Percentiles rank a stretch among this genome's conserved stretches.
These are phyloP conservation scores for Boletus semigastroideus DNA, from an alignment of 1,284 basidiomycete species.

Conservation along the genomic window DNA sequence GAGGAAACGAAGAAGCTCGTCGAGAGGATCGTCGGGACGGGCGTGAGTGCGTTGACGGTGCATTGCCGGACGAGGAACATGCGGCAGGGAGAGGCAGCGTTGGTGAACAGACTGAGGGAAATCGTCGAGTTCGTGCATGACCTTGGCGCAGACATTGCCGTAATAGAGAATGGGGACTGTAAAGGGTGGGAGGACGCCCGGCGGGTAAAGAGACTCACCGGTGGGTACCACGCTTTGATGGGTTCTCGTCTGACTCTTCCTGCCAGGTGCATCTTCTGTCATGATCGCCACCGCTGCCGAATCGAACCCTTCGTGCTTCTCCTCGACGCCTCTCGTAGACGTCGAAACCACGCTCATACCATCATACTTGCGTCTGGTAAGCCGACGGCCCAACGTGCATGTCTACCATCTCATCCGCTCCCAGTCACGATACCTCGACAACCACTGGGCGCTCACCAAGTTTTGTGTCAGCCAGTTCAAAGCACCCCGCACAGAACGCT, in stretches of 20 bases:
- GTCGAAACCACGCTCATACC: constrained; percentile 75
- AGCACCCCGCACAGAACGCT: constrained; percentile 50
- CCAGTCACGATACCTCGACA: constrained; percentile 68
- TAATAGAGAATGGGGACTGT: constrained; percentile 96
- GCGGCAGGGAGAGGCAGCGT: constrained; percentile 81
- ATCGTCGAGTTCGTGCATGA: constrained; percentile 80
- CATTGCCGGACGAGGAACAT: constrained; percentile 95
- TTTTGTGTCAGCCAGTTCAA: constrained; percentile 87
- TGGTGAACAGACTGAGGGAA: constrained; percentile 78
- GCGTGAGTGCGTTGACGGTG: constrained; percentile 88
- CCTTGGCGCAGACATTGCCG: constrained; percentile 72
- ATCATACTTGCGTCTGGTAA: constrained; percentile 72
- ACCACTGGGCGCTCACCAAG: constrained; percentile 87
- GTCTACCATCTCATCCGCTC: constrained; percentile 3
- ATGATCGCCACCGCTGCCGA: constrained; percentile 98
- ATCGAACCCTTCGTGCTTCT: constrained; percentile 89
- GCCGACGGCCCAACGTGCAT: constrained; percentile 25
- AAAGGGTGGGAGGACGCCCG: constrained; percentile 77
- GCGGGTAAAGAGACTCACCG: constrained; percentile 72
- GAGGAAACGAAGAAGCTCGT: constrained; percentile 88
- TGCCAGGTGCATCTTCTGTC: constrained; percentile 81
- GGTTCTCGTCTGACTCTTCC: constrained; percentile 1
- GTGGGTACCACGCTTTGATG: constrained; percentile 38
- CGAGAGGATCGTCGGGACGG: constrained; percentile 82
- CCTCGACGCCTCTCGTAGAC: constrained; percentile 63